Evolutionary conservation across 208 protist species (phyloP), one percentile per base, ranked within the genome.

Genomic region (Wallacemonas sp.): DNA sequence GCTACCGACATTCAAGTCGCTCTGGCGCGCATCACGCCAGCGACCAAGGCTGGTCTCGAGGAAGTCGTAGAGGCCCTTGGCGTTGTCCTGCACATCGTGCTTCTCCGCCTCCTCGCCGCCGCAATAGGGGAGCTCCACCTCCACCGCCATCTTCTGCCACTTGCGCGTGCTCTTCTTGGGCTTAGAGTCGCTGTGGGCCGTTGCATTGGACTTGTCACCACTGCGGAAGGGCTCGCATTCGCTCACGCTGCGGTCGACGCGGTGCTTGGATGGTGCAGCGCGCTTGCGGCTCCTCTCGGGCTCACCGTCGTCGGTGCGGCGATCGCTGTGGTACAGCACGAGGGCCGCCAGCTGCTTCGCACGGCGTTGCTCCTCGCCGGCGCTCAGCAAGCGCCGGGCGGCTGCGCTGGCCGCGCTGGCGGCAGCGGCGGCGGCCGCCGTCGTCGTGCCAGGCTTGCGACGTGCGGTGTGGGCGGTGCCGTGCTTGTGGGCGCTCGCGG

Each of bases 41-140:
- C 78, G 52, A 42, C 70, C 67, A 41, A 77, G 72, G 46, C 74
- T 63, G 1, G 69, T 71, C 0, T 66, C 32, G 57, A 87, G 50
- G 33, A 84, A 84, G 5, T 38, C 25, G 41, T 74, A 82, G 29
- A 81, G 48, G 2, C 49, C 54, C 26, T 68, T 42, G 20, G 63
- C 76, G 12, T 74, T 72, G 14, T 57, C 55, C 41, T 74, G 54
- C 28, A 32, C 31, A 20, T 39, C 32, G 36, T 55, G 54, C 12
- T 48, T 32, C 38, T 61, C 48, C 32, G 26, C 32, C 61, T 87
- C 82, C 48, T 87, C 82, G 0, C 82, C 82, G 18, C 82, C 82
- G 23, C 77, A 82, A 66, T 87, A 87, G 18, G 72, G 77, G 36
- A 32, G 20, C 64, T 87, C 77, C 44, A 39, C 23, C 48, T 46